These are phyloP conservation scores for Lactarius akahatsu DNA, from an alignment of 768 basidiomycete species.

Conservation along the genomic window DNA sequence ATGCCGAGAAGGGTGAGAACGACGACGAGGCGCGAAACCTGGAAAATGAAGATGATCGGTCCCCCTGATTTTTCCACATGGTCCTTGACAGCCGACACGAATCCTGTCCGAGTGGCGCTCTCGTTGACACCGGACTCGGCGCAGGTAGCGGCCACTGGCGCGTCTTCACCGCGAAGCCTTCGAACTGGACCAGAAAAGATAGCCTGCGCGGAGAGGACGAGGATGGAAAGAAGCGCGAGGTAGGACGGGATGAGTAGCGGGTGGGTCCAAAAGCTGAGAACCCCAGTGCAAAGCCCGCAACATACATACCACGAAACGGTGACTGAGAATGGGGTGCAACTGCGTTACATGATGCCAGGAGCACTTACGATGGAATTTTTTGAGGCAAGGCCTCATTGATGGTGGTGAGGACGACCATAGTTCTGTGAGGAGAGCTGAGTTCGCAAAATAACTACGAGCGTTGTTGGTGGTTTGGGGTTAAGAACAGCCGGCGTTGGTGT, in stretches of 20 bases:
- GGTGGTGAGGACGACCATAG: not conserved
- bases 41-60: conserved; percentile 46
- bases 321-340: no score
- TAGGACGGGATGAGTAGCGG: conserved; percentile 24
- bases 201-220: conserved; percentile 5
- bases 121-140: not conserved
- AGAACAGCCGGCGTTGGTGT: no score
- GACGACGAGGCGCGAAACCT: conserved; percentile 46
- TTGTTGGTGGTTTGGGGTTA: no score
- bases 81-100: conserved; percentile 23
- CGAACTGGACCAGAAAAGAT: not conserved
- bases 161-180: not conserved
- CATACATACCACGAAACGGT: not conserved
- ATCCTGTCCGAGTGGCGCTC: conserved; percentile 1
- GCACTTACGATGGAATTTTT: conserved; percentile 6
- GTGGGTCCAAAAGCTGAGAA: conserved; percentile 17
- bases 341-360: no score
- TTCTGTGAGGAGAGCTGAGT: no score
- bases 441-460: no score
- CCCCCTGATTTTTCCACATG: conserved; percentile 50
- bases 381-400: not conserved
- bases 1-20: conserved; percentile 50
- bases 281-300: not conserved
- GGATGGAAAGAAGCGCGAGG: conserved; percentile 12
- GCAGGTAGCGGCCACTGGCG: not conserved